A percentile compares a stretch with the other conserved stretches of the same genome.
Evolutionary conservation across 2,329 filamentous ascomycete species (phyloP).

Genomic region (Stemphylium lycopersici): DNA sequence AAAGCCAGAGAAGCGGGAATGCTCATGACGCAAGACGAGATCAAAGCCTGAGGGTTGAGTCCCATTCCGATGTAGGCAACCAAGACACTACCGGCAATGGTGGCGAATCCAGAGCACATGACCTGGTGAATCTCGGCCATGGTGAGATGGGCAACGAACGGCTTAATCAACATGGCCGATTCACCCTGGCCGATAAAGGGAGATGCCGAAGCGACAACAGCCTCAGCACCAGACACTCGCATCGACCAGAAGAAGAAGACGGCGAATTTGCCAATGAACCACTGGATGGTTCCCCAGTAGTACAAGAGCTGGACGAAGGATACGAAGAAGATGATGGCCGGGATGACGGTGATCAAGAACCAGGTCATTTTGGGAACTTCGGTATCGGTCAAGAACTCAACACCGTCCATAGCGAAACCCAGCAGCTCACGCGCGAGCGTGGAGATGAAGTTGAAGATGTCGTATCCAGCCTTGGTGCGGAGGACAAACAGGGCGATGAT

Average conservation of each 20-base stretch:
- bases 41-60: constrained; percentile 81
- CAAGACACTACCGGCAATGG: constrained; percentile 86
- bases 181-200: constrained; percentile 95
- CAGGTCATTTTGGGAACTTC: constrained; percentile 56
- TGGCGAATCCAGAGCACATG: constrained; percentile 91
- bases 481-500: constrained; percentile 88
- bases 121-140: constrained; percentile 88
- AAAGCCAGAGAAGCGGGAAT: constrained; percentile 90
- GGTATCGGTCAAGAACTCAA: constrained; percentile 69
- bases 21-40: constrained; percentile 94
- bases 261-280: constrained; percentile 88
- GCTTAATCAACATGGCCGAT: constrained; percentile 88
- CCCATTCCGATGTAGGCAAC: constrained; percentile 86
- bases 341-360: constrained; percentile 83
- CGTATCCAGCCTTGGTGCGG: constrained; percentile 76
- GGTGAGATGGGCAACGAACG: constrained; percentile 85
- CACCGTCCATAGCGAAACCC: constrained; percentile 75
- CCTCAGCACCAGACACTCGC: constrained; percentile 85
- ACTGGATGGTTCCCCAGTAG: constrained; percentile 81
- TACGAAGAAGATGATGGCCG: constrained; percentile 95
- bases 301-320: constrained; percentile 87
- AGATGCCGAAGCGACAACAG: constrained; percentile 90
- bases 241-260: constrained; percentile 91
- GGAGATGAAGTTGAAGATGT: constrained; percentile 91
- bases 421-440: constrained; percentile 74